phyloP scores from a whole-genome alignment of 495 filamentous ascomycete species.

The Aspergillus ostianus region DNA sequence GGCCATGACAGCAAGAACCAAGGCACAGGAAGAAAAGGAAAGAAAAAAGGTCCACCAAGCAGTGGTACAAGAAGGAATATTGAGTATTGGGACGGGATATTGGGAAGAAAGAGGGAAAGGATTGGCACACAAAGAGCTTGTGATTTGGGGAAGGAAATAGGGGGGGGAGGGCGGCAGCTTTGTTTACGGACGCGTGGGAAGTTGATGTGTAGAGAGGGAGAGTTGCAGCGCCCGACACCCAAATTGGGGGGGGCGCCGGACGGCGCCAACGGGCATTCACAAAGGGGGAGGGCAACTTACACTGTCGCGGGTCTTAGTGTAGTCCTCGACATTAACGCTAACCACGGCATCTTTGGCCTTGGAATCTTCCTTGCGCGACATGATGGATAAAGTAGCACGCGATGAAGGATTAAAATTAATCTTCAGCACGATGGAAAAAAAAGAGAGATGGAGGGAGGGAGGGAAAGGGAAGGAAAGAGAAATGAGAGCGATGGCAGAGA shows the following conservation, averaged over 20 bases:
- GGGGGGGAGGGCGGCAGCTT: not conserved
- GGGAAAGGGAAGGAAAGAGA: conserved; percentile 8
- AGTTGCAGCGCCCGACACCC: conserved; percentile 11
- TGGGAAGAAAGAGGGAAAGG: no score
- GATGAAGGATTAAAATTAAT: not conserved
- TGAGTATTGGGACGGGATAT: no score
- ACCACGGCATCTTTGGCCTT: conserved; percentile 36
- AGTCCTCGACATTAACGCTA: conserved; percentile 57
- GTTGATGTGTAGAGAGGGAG: conserved; percentile 1
- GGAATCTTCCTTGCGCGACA: conserved; percentile 32
- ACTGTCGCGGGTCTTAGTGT: conserved; percentile 60
- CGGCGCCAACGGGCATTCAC: no score
- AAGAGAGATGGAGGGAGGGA: conserved; percentile 6
- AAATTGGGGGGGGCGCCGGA: conserved; percentile 19
- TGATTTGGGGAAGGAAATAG: not conserved
- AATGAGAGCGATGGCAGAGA: conserved; percentile 14
- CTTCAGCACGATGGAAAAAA: no score
- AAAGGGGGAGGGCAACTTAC: conserved; percentile 47
- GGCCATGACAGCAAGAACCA: conserved; percentile 14
- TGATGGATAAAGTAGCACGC: conserved; percentile 17
- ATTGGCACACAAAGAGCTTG: not conserved
- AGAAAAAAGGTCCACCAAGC: not conserved
- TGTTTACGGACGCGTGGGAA: conserved; percentile 16
- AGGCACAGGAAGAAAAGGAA: not conserved
- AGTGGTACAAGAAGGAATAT: not conserved